Conservation (phyloP, 345 rosid species). For the Conringia planisiliqua region DNA sequence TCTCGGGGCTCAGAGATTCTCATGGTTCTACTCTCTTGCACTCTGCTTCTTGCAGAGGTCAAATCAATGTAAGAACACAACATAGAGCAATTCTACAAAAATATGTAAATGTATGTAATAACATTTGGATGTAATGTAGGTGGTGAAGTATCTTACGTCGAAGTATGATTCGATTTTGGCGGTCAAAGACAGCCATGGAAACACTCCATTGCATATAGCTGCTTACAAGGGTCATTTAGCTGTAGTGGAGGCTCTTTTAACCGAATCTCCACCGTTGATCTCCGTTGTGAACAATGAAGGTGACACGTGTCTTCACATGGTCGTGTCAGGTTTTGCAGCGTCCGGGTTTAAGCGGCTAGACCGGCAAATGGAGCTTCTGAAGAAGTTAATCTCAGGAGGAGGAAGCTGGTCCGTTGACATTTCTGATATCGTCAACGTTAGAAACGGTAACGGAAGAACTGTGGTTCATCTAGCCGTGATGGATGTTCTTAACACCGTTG, state of each 20-base stretch:
- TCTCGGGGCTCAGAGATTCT: conserved; percentile 48
- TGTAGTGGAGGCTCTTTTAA: conserved; percentile 55
- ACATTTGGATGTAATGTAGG: conserved; percentile 34
- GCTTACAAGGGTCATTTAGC: conserved; percentile 70
- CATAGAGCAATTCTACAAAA: neutral
- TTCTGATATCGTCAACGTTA: conserved; percentile 50
- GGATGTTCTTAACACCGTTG: conserved; percentile 48
- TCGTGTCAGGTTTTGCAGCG: conserved; percentile 70
- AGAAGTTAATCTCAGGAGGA: conserved; percentile 42
- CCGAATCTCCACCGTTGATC: conserved; percentile 44
- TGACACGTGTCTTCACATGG: conserved; percentile 82
- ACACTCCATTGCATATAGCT: conserved; percentile 80
- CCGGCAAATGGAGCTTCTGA: conserved; percentile 67
- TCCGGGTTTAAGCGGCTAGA: conserved; percentile 78
- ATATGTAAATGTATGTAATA: neutral
- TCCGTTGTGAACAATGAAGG: conserved; percentile 52
- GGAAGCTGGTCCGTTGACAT: conserved; percentile 34
- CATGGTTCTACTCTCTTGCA: conserved; percentile 76
- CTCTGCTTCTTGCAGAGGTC: conserved; percentile 80
- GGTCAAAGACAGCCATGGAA: conserved; percentile 61
- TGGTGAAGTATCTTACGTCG: conserved; percentile 59
- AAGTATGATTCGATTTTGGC: conserved; percentile 43
- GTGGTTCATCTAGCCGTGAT: conserved; percentile 77
- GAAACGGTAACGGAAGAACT: conserved; percentile 70
- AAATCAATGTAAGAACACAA: conserved; percentile 53